A percentile compares a stretch with the other conserved stretches of the same genome.
Conservation (phyloP, 2,329 filamentous ascomycete species). For the Botrytis cinerea region DNA sequence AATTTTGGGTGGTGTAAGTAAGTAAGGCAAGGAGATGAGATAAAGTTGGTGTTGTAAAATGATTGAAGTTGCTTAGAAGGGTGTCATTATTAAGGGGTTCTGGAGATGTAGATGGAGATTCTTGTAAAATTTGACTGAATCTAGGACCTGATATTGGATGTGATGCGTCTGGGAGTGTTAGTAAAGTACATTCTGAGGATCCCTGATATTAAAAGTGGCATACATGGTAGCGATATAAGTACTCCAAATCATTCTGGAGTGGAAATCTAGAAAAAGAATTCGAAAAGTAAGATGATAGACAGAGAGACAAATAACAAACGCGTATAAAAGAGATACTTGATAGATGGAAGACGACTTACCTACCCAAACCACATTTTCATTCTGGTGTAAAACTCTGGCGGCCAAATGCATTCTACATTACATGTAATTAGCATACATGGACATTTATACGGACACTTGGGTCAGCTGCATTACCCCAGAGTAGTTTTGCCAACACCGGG, state of each 20-base stretch:
- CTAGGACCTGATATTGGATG: conserved; percentile 49
- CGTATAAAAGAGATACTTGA: no score
- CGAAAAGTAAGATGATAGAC: not conserved
- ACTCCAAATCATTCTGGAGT: not conserved
- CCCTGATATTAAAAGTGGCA: not conserved
- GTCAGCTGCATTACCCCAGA: conserved; percentile 51
- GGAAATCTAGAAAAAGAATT: not conserved
- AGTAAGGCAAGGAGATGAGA: conserved; percentile 72
- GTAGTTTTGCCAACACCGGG: conserved; percentile 84
- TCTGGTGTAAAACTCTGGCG: conserved; percentile 60
- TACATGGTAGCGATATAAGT: not conserved
- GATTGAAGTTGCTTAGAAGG: conserved; percentile 57
- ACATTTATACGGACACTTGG: not conserved
- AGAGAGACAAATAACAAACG: not conserved
- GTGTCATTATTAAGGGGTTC: not conserved
- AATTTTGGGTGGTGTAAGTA: conserved; percentile 62
- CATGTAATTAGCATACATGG: conserved; percentile 27
- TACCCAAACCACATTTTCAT: conserved; percentile 75
- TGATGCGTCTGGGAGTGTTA: conserved; percentile 38
- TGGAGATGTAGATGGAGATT: conserved; percentile 24
- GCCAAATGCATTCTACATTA: conserved; percentile 71
- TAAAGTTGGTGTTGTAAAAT: conserved; percentile 61
- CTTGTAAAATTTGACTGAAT: conserved; percentile 49
- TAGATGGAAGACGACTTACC: conserved; percentile 51
- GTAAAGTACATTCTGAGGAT: not conserved